A percentile compares a stretch with the other conserved stretches of the same genome.
Evolutionary conservation across 352 stramenopile species (phyloP).

Genomic region (Pseudoperonospora humuli): DNA sequence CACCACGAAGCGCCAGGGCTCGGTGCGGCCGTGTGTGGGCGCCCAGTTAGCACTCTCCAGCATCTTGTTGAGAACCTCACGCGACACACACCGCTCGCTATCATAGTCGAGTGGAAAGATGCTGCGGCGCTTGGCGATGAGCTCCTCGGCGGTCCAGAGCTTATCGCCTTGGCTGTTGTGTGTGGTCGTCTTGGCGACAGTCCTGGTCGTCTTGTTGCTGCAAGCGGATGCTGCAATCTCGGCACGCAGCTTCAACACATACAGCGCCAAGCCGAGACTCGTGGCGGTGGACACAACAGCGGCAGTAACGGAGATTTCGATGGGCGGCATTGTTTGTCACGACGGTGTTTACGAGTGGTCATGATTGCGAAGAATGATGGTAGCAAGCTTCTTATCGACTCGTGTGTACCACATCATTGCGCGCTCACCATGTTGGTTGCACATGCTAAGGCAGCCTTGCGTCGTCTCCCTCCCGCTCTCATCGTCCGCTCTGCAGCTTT

Average conservation of each 20-base stretch:
- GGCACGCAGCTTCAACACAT: slow-evolving; percentile 29
- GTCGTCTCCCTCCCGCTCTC: neutral
- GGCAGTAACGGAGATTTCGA: slow-evolving; percentile 16
- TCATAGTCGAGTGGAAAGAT: slow-evolving; percentile 74
- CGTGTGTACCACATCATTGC: neutral
- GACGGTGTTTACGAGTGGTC: no score
- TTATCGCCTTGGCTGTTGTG: slow-evolving; percentile 23
- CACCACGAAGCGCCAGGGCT: slow-evolving; percentile 81
- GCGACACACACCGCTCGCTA: slow-evolving; percentile 36
- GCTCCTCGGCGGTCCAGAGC: slow-evolving; percentile 60
- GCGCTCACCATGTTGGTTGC: slow-evolving; percentile 10
- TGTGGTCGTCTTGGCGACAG: neutral
- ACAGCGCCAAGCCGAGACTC: slow-evolving; percentile 30
- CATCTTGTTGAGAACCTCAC: slow-evolving; percentile 65
- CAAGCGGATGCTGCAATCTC: slow-evolving; percentile 2
- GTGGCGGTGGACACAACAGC: slow-evolving; percentile 24
- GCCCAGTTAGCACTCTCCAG: slow-evolving; percentile 76
- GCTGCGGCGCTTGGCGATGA: slow-evolving; percentile 70
- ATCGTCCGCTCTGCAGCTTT: neutral
- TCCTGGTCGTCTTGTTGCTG: slow-evolving; percentile 23
- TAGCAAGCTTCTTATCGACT: neutral
- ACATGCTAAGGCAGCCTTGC: slow-evolving; percentile 9
- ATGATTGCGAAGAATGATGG: slow-evolving; percentile 15
- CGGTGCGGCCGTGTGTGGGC: slow-evolving; percentile 68
- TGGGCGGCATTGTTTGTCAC: slow-evolving; percentile 19